Percentiles rank a stretch among this genome's conserved stretches.
phyloP scores from a whole-genome alignment of 2,329 filamentous ascomycete species.

The Paracoccidioides lutzii region DNA sequence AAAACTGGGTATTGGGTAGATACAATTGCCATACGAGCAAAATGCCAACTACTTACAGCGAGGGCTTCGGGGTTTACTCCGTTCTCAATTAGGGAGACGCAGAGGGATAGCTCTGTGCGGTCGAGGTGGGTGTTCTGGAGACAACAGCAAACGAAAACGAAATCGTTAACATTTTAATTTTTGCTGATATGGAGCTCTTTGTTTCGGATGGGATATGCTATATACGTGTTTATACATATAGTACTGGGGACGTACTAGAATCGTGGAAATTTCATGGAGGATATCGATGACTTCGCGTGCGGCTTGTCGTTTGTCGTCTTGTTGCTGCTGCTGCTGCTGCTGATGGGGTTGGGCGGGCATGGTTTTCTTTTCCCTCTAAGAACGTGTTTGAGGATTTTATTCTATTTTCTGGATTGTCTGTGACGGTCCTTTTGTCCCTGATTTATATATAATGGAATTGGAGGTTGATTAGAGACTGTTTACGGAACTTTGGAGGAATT shows the following conservation, averaged over 20 bases:
- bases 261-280: conserved; percentile 37
- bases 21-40: not conserved
- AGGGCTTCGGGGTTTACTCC: conserved; percentile 92
- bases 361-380: not conserved
- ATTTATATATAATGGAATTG: not conserved
- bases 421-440: not conserved
- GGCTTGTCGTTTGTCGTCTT: conserved; percentile 36
- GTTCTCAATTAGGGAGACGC: conserved; percentile 93
- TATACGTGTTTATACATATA: not conserved
- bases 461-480: no score
- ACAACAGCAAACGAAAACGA: no score
- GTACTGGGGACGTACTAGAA: conserved; percentile 26
- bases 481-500: no score
- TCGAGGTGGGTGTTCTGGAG: conserved; percentile 83
- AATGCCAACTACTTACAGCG: conserved; percentile 49
- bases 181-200: no score
- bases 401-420: not conserved
- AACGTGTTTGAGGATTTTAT: not conserved
- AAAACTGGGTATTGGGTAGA: not conserved
- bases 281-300: conserved; percentile 40
- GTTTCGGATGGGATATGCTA: not conserved
- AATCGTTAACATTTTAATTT: not conserved
- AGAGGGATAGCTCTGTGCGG: conserved; percentile 79
- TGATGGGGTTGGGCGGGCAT: not conserved
- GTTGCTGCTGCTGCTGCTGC: conserved; percentile 13